These are phyloP conservation scores for Massospora cicadina DNA, from an alignment of 371 early-diverging fungal species.

Conservation along the genomic window DNA sequence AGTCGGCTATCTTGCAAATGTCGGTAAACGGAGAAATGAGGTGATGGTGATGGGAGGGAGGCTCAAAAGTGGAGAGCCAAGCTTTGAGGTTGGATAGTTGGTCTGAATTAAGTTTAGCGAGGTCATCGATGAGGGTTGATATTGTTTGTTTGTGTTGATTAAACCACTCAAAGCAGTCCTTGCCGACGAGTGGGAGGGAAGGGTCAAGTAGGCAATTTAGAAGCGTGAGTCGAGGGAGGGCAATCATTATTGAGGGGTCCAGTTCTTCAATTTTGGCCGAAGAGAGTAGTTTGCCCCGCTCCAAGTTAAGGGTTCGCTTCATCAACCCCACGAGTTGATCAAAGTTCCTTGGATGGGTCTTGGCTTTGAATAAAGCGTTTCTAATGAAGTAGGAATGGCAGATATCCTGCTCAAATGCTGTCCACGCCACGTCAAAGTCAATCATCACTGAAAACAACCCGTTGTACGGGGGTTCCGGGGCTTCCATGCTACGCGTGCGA, in stretches of 20 bases:
- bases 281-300: neutral
- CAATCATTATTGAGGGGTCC: constrained; percentile 6
- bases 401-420: constrained; percentile 4
- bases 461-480: constrained; percentile 7
- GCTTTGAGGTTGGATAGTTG: neutral
- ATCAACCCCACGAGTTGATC: neutral
- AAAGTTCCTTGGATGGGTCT: neutral
- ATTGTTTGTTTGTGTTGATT: neutral
- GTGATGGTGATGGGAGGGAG: neutral
- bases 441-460: constrained; percentile 3
- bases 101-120: neutral
- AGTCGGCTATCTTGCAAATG: constrained; percentile 2
- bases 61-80: constrained; percentile 3
- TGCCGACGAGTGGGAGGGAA: neutral
- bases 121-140: neutral
- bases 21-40: neutral
- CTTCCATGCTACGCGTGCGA: neutral
- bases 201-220: neutral
- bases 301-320: neutral
- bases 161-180: constrained; percentile 3
- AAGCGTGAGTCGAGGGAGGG: neutral
- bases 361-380: neutral
- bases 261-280: neutral
- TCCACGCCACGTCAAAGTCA: constrained; percentile 10
- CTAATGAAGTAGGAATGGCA: neutral